Percentiles rank a stretch among this genome's conserved stretches.
Evolutionary conservation across 768 basidiomycete genomes (phyloP).

Genomic region (Panellus pusillus): DNA sequence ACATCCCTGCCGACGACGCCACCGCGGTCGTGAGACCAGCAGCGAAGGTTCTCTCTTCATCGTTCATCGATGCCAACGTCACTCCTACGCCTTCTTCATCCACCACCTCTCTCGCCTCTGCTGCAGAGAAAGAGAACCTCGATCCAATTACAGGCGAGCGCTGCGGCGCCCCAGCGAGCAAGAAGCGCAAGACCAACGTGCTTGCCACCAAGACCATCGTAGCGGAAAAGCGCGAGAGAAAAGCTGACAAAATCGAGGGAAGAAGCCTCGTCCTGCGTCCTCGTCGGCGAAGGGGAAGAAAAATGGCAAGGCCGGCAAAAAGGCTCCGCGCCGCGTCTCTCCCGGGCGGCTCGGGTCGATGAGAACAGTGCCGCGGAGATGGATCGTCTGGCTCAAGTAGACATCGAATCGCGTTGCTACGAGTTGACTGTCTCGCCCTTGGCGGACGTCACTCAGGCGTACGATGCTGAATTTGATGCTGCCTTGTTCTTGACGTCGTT

Average conservation of each 20-base stretch:
- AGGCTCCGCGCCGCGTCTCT: constrained; percentile 48
- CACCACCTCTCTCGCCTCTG: constrained; percentile 32
- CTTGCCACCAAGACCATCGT: constrained; percentile 53
- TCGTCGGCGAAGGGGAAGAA: constrained; percentile 34
- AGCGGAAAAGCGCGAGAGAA: constrained; percentile 37
- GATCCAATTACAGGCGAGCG: constrained; percentile 73
- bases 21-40: constrained; percentile 25
- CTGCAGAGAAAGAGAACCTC: constrained; percentile 75
- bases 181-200: constrained; percentile 66
- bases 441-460: constrained; percentile 74
- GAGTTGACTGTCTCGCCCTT: constrained; percentile 77
- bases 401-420: constrained; percentile 72
- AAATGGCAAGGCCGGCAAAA: constrained; percentile 38
- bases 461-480: constrained; percentile 40
- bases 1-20: constrained; percentile 40
- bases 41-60: constrained; percentile 22
- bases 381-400: constrained; percentile 44
- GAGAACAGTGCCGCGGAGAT: constrained; percentile 32
- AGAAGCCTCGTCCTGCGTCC: constrained; percentile 61
- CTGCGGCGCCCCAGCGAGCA: constrained; percentile 42
- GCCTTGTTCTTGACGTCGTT: constrained; percentile 32
- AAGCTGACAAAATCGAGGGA: constrained; percentile 41
- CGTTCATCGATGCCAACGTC: constrained; percentile 24
- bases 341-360: constrained; percentile 55
- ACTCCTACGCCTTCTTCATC: constrained; percentile 27